A percentile compares a stretch with the other conserved stretches of the same genome.
These are phyloP conservation scores for Solanum arcanum DNA, from an alignment of 257 asterid species.

Conservation along the genomic window DNA sequence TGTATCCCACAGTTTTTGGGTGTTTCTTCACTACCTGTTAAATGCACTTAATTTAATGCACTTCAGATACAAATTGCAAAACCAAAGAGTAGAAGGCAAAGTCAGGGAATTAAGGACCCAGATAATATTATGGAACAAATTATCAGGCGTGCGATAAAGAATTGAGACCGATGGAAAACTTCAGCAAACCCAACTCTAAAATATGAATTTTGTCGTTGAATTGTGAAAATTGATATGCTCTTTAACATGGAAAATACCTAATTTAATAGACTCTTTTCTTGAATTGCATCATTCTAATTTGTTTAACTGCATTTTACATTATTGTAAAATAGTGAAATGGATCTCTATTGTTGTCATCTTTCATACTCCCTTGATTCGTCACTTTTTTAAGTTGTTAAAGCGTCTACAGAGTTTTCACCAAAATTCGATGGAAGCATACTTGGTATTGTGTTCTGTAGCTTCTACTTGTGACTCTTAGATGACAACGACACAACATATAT, in stretches of 20 bases:
- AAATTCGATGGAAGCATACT: not conserved
- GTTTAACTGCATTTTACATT: too few species aligned
- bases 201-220: not conserved
- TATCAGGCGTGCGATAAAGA: not conserved
- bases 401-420: not conserved
- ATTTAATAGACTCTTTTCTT: too few species aligned
- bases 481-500: not conserved
- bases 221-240: too few species aligned
- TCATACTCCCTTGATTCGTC: not conserved
- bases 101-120: too few species aligned
- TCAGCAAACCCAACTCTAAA: not conserved
- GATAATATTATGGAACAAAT: too few species aligned
- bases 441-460: not conserved
- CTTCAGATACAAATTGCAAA: too few species aligned
- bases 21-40: too few species aligned
- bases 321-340: not conserved
- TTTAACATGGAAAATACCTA: too few species aligned
- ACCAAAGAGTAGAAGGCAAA: too few species aligned
- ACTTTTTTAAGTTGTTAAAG: not conserved
- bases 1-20: too few species aligned
- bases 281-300: too few species aligned
- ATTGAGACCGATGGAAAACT: not conserved
- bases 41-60: too few species aligned
- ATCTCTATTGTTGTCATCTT: not conserved
- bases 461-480: not conserved